Evolutionary conservation across 345 rosid genomes (phyloP), one percentile per base, ranked within the genome.

Genomic region (Bruguiera sexangula): DNA sequence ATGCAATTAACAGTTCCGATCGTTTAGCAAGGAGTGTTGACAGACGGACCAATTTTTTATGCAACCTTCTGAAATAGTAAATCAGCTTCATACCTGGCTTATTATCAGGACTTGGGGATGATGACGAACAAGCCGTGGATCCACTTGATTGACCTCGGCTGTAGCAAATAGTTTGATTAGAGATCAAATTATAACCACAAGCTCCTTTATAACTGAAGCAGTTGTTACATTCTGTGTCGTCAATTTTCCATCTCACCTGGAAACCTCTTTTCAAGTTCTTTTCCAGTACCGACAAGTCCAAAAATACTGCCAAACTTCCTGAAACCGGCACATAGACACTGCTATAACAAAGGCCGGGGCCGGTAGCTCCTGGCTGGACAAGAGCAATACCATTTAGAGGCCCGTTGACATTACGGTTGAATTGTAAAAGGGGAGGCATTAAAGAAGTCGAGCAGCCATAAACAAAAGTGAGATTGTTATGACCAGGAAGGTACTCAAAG

Each of bases 181-280:
- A 13, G 13, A 0, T 0, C 6, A 20, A 3, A 2, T 50, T 0
- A 22, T 64, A 71, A 43, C 73, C 69, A 32, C 88, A 85, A 0
- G 0, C 60, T 29, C 80, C 83, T 6, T 57, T 3, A 6, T 67
- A 29, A 2, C 26, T 32, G 3, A 0, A 18, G 60, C 85, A 82
- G 3, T 66, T 6, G 15, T 16, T 0, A 50, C 85, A 84, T 0
- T 3, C 34, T 68, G 21, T 1, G 1, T 39, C 31, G 48, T 74
- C 32, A 20, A 63, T 22, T 55, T 69, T 81, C 71, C 79, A 69
- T 16, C 60, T 62, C 39, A 83, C 76, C 6, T 80, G 75, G 62
- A 85, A 79, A 24, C 82, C 85, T 69, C 29, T 3, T 13, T 1
- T 9, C 55, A 75, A 22, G 21, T 20, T 66, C 26, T 2, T 20